phyloP scores from a whole-genome alignment of 192 early-diverging fungal genomes.

The Podila clonocystis region DNA sequence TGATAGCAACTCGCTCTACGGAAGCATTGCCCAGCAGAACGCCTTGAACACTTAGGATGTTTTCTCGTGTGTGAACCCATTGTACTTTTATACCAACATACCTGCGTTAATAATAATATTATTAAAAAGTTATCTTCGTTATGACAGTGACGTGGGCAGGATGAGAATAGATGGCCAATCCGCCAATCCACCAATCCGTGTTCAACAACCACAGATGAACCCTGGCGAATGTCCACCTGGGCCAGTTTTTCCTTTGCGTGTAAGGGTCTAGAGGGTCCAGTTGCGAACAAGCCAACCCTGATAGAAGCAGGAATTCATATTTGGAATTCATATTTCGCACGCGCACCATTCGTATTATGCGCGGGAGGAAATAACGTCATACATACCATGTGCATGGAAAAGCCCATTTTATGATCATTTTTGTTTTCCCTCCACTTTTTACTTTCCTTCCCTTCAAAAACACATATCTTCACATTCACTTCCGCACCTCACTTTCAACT shows the following conservation, averaged over 20 bases:
- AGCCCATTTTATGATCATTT: neutral
- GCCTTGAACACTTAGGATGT: neutral
- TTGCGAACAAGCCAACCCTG: neutral
- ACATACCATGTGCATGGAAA: neutral
- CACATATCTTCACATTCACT: too few relatives aligned
- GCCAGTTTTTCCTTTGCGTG: neutral
- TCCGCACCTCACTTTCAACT: neutral
- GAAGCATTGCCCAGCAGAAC: conserved; percentile 8
- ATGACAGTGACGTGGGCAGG: too few relatives aligned
- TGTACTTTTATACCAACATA: conserved; percentile 3
- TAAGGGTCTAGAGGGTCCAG: neutral
- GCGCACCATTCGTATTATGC: neutral
- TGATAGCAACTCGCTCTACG: conserved; percentile 28
- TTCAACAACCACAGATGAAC: neutral
- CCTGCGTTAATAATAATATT: neutral
- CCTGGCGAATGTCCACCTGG: neutral
- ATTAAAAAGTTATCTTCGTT: neutral
- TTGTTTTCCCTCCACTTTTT: neutral
- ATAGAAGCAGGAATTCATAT: neutral
- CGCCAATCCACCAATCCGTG: too few relatives aligned
- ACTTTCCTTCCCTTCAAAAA: neutral
- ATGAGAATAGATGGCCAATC: too few relatives aligned
- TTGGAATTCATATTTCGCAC: neutral
- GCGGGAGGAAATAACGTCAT: neutral
- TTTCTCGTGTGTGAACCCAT: neutral